Base-by-base conservation (phyloP, 2,329 filamentous ascomycete genomes). In the Talaromyces sp. region DNA sequence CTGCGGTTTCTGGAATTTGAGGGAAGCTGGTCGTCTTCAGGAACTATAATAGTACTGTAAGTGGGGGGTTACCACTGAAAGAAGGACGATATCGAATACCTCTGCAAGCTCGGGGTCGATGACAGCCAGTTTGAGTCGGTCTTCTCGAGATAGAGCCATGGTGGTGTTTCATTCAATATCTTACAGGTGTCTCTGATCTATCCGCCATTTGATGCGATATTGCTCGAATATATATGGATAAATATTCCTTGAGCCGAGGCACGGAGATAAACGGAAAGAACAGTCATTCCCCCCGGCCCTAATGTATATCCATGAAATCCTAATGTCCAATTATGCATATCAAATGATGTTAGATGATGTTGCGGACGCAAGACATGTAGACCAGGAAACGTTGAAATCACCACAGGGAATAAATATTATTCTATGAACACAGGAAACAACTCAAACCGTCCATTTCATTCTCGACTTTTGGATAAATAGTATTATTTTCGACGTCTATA, bases 31-130 rank as follows among this genome's bases (percentile, higher is more conserved):
- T n/a, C 47, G 44, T 52, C 22, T 52, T 58, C 22, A 52, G 13
- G 13, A 30, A 13, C 56, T 58, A 25, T 9, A 13, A 1, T 19
- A 4, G 25, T 49, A 8, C 17, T 15, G 15, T 47, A 10, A 17
- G 27, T 30, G 3, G 13, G 17, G 9, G 25, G 1, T 15, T 44
- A 2, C 10, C 22, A 10, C 6, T 22, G 13, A 13, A 42, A 7
- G 4, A 6, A 9, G 19, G 10, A 44, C 3, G 15, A 53, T 13
- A 49, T 42, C 44, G 28, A 44, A 15, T 64, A 69, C 69, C 60
- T 66, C 65, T 53, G 68, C 67, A 22, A 72, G 61, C 51, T 72
- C 70, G n/a, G 68, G 68, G 55, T 72, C 69, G 28, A 71, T 68
- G 51, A 67, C 59, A 28, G 66, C 69, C 13, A 73, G 63, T 52